phyloP scores from a whole-genome alignment of 208 protist genomes.

The Trypanosoma conorhini region DNA sequence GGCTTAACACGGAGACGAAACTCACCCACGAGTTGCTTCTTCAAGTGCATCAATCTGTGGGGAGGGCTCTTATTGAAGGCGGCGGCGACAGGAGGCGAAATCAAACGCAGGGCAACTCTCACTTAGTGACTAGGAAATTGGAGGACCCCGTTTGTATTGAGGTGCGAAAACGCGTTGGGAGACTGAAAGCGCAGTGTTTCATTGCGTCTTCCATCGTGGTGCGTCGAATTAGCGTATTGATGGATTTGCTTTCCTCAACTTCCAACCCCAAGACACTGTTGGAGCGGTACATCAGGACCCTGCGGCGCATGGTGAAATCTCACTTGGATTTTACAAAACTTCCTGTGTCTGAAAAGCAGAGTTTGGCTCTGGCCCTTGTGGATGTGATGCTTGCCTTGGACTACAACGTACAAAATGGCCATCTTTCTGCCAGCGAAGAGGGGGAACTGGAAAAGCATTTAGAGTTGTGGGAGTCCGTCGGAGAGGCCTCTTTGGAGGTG shows the following conservation, averaged over 20 bases:
- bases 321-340: constrained; percentile 11
- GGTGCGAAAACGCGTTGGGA: background rate
- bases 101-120: background rate
- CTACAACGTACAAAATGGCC: constrained; percentile 33
- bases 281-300: constrained; percentile 36
- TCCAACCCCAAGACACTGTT: constrained; percentile 43
- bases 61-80: constrained; percentile 4
- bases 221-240: constrained; percentile 30
- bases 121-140: background rate
- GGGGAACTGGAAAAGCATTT: constrained; percentile 32
- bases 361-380: constrained; percentile 40
- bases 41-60: constrained; percentile 12
- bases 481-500: constrained; percentile 31
- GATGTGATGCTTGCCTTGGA: constrained; percentile 57
- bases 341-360: constrained; percentile 27
- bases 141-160: background rate
- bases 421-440: constrained; percentile 33
- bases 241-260: constrained; percentile 45
- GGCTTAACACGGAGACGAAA: background rate
- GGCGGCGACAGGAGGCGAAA: background rate
- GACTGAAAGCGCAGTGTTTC: constrained; percentile 48
- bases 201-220: constrained; percentile 41
- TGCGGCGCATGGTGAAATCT: constrained; percentile 28
- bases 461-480: constrained; percentile 32
- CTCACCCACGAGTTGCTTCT: constrained; percentile 11